Evolutionary conservation across 192 early-diverging fungal species (phyloP).

Genomic region (Rhizophagus prolifer): DNA sequence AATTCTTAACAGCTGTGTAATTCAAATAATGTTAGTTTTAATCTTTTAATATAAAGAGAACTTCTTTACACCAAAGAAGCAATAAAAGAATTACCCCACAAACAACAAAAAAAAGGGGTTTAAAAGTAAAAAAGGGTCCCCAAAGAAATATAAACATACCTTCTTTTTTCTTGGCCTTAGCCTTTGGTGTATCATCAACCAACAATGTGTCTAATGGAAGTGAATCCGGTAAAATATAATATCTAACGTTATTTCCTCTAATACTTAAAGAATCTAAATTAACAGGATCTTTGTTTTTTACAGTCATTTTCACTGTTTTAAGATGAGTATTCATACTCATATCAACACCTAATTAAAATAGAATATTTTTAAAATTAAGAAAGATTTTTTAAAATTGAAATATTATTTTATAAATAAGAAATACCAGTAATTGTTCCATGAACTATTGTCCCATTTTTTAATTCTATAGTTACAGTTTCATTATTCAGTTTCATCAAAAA

Average conservation of each 20-base stretch:
- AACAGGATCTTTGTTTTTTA: slow-evolving; percentile 88
- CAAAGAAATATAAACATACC: slow-evolving; percentile 28
- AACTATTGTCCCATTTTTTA: slow-evolving; percentile 98
- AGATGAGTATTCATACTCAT: slow-evolving; percentile 99
- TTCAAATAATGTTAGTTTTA: background rate
- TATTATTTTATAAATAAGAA: background rate
- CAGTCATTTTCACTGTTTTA: slow-evolving; percentile 98
- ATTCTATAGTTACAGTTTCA: slow-evolving; percentile 97
- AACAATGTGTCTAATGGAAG: slow-evolving; percentile 94
- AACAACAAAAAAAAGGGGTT: background rate
- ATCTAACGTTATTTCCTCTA: slow-evolving; percentile 93
- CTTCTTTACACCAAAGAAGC: too few relatives aligned
- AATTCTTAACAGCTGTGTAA: slow-evolving; percentile 32
- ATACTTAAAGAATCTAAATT: slow-evolving; percentile 91
- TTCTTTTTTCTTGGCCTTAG: slow-evolving; percentile 87
- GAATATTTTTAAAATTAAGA: background rate
- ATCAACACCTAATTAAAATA: slow-evolving; percentile 73
- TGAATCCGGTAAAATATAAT: slow-evolving; percentile 94
- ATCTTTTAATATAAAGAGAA: too few relatives aligned
- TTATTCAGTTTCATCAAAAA: slow-evolving; percentile 98
- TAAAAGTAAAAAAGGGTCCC: too few relatives aligned
- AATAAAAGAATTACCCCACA: too few relatives aligned
- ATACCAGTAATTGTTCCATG: slow-evolving; percentile 88
- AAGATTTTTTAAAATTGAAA: background rate
- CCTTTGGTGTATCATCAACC: slow-evolving; percentile 92